Conservation (phyloP, 306 rosid genomes). For the Corylus americana region DNA sequence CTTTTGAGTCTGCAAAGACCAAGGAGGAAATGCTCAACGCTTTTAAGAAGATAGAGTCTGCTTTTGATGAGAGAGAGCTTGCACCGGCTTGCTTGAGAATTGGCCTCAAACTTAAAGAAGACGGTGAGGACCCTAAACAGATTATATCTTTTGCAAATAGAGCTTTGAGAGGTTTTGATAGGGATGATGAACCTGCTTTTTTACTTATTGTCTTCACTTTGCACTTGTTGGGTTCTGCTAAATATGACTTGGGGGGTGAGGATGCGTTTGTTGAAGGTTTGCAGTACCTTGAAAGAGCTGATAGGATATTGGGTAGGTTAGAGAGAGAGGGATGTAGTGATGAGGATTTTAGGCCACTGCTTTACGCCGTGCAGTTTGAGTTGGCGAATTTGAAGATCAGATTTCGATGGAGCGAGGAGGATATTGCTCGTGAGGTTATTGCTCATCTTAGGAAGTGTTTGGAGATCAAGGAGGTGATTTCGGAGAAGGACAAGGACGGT, state of each 20-base stretch:
- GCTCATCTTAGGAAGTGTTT: slow-evolving; percentile 73
- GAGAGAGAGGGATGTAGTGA: slow-evolving; percentile 49
- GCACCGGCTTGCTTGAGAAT: slow-evolving; percentile 76
- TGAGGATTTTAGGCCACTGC: slow-evolving; percentile 69
- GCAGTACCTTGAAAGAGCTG: slow-evolving; percentile 73
- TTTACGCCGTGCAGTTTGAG: slow-evolving; percentile 84
- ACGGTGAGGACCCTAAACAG: slow-evolving; percentile 82
- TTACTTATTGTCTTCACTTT: slow-evolving; percentile 72
- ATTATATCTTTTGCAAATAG: slow-evolving; percentile 59
- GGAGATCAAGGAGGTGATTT: slow-evolving; percentile 74
- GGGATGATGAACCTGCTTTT: slow-evolving; percentile 51
- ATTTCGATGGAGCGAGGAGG: slow-evolving; percentile 64
- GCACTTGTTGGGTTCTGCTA: slow-evolving; percentile 72
- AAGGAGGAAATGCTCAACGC: slow-evolving; percentile 59
- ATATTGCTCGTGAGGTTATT: slow-evolving; percentile 61
- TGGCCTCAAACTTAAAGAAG: slow-evolving; percentile 81
- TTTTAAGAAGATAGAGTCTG: slow-evolving; percentile 64
- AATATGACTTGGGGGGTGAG: slow-evolving; percentile 55
- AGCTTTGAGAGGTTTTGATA: slow-evolving; percentile 68
- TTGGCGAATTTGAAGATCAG: slow-evolving; percentile 78
- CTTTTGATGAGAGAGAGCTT: slow-evolving; percentile 61
- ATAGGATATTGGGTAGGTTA: slow-evolving; percentile 63
- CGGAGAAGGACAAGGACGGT: slow-evolving; percentile 54
- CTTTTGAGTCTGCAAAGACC: slow-evolving; percentile 70
- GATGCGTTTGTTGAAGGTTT: slow-evolving; percentile 62